Conservation (phyloP, 495 filamentous ascomycete species). For the Podospora pseudopauciseta region DNA sequence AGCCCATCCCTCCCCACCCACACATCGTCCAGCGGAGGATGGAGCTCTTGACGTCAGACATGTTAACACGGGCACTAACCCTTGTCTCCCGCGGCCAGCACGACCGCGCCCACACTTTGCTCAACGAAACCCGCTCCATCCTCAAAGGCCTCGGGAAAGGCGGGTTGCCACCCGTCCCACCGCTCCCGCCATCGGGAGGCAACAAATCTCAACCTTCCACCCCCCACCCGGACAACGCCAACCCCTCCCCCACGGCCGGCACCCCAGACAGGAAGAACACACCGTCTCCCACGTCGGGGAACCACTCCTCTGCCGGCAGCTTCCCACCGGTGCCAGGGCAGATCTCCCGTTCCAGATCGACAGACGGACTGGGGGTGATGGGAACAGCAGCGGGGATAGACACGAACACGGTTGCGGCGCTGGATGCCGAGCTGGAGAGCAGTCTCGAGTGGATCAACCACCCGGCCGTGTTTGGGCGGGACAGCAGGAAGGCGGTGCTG, state of each 20-base stretch:
- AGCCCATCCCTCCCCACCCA: constrained; percentile 92
- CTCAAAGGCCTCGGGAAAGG: constrained; percentile 95
- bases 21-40: constrained; percentile 95
- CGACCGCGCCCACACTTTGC: constrained; percentile 85
- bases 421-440: constrained; percentile 86
- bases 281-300: constrained; percentile 50
- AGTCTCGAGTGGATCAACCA: constrained; percentile 99
- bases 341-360: constrained; percentile 40
- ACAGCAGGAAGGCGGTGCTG: constrained; percentile 91
- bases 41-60: constrained; percentile 97
- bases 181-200: constrained; percentile 50
- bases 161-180: constrained; percentile 89
- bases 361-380: constrained; percentile 45
- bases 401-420: constrained; percentile 68
- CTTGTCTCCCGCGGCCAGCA: constrained; percentile 88
- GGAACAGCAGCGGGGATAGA: constrained; percentile 73
- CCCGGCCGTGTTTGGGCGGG: constrained; percentile 90
- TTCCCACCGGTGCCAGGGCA: constrained; percentile 21
- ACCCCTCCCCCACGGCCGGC: constrained; percentile 39
- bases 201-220: constrained; percentile 48
- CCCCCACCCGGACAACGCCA: constrained; percentile 44
- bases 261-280: constrained; percentile 49
- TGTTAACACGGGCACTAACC: constrained; percentile 89
- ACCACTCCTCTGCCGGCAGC: constrained; percentile 35
- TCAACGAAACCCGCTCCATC: constrained; percentile 91